These are phyloP conservation scores for Backusella macrospora DNA, from an alignment of 192 early-diverging fungal genomes.

Conservation along the genomic window DNA sequence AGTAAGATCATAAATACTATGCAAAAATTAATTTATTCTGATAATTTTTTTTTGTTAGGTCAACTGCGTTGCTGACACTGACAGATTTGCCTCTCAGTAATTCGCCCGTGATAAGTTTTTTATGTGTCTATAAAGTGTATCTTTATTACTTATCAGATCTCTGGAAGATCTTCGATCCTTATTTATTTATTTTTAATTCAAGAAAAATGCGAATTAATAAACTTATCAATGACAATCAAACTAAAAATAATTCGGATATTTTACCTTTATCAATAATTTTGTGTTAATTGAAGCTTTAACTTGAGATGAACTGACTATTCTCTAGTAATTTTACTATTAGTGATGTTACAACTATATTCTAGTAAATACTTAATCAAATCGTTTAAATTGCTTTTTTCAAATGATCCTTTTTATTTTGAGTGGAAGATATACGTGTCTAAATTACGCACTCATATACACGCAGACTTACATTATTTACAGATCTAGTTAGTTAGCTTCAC, in stretches of 20 bases:
- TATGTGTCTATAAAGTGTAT: neutral
- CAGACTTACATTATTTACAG: too few species aligned
- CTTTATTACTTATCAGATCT: neutral
- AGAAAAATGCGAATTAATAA: neutral
- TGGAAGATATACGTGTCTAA: too few species aligned
- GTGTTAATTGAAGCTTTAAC: neutral
- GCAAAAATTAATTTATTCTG: neutral
- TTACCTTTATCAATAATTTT: neutral
- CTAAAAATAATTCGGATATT: neutral
- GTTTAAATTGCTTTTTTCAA: too few species aligned
- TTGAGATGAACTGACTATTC: too few species aligned
- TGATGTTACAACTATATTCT: too few species aligned
- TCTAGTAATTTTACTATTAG: too few species aligned
- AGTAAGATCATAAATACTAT: neutral
- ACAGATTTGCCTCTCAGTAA: slow-evolving; percentile 5
- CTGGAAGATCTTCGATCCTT: neutral
- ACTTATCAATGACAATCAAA: neutral
- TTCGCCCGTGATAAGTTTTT: neutral
- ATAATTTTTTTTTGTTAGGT: neutral
- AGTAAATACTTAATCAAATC: too few species aligned
- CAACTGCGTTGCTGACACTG: neutral
- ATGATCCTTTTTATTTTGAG: too few species aligned
- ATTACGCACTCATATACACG: too few species aligned
- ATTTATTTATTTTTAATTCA: neutral
- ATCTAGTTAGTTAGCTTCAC: too few species aligned